These are phyloP conservation scores for Aspergillus sp. DNA, from an alignment of 2,329 filamentous ascomycete genomes.

Conservation along the genomic window DNA sequence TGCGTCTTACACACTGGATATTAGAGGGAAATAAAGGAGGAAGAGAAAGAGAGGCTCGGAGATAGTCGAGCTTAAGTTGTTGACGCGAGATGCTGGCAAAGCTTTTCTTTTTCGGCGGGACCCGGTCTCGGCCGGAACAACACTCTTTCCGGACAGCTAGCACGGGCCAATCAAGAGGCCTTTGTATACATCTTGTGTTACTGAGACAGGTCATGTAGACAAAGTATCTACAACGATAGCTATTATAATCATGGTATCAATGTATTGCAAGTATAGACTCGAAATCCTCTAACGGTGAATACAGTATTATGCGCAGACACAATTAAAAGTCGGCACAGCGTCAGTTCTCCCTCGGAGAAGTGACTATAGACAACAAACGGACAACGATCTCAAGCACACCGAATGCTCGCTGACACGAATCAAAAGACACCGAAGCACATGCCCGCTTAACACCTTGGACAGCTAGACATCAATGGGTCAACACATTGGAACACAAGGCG, in stretches of 20 bases:
- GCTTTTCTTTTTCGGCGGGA: neutral
- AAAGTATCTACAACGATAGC: neutral
- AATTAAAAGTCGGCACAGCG: constrained; percentile 22
- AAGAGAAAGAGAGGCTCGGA: neutral
- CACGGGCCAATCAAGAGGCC: neutral
- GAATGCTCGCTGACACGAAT: constrained; percentile 36
- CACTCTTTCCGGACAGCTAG: neutral
- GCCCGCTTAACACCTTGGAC: constrained; percentile 34
- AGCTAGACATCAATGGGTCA: constrained; percentile 23
- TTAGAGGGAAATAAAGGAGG: neutral
- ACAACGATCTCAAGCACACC: constrained; percentile 26
- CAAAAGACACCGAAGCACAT: constrained; percentile 31
- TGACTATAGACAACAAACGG: constrained; percentile 16
- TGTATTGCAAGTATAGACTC: constrained; percentile 26
- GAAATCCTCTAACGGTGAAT: constrained; percentile 30
- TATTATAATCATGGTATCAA: constrained; percentile 19
- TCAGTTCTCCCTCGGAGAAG: constrained; percentile 10
- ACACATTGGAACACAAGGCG: constrained; percentile 11
- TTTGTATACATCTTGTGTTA: too few species aligned
- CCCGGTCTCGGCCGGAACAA: constrained; percentile 2
- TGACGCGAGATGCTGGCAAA: neutral
- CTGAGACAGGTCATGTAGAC: too few species aligned
- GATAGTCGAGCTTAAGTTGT: neutral
- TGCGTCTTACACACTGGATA: neutral
- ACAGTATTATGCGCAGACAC: constrained; percentile 32